phyloP scores from a whole-genome alignment of 768 basidiomycete genomes.

The Trametes sanguinea region DNA sequence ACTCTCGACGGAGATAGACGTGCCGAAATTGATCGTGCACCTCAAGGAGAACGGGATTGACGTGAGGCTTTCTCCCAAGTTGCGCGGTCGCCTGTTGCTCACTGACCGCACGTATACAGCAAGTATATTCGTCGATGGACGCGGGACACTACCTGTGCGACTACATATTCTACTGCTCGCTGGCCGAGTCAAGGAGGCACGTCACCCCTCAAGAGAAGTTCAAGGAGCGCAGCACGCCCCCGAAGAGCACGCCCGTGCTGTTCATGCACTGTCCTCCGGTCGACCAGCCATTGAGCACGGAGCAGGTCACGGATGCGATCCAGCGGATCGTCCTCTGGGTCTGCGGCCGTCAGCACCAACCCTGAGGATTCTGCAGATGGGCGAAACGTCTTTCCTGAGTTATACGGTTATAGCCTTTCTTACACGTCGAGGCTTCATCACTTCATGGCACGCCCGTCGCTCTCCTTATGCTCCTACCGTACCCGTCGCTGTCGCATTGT shows the following conservation, averaged over 20 bases:
- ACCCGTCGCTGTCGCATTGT: slow-evolving; percentile 16
- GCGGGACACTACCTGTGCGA: slow-evolving; percentile 78
- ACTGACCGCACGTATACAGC: slow-evolving; percentile 37
- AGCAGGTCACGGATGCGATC: slow-evolving; percentile 68
- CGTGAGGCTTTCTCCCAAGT: slow-evolving; percentile 31
- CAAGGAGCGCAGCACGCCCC: slow-evolving; percentile 29
- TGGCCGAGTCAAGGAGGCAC: slow-evolving; percentile 62
- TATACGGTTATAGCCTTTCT: not conserved
- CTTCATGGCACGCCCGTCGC: not conserved
- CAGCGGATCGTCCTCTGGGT: slow-evolving; percentile 64
- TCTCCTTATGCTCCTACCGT: not conserved
- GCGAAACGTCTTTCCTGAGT: not conserved
- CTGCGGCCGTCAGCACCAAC: slow-evolving; percentile 31
- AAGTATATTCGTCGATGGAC: slow-evolving; percentile 73
- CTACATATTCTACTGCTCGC: slow-evolving; percentile 75
- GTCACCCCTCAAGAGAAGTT: slow-evolving; percentile 29
- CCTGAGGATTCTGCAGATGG: not conserved
- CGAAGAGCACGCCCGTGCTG: slow-evolving; percentile 47
- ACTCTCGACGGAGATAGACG: slow-evolving; percentile 60
- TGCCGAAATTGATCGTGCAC: slow-evolving; percentile 56
- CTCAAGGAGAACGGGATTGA: slow-evolving; percentile 53
- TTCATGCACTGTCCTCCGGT: slow-evolving; percentile 76
- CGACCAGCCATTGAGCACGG: slow-evolving; percentile 61
- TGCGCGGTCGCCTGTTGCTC: not conserved
- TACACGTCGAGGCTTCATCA: not conserved